phyloP scores from a whole-genome alignment of 176 grass and related monocot genomes.

The Rhynchospora tenuis region DNA sequence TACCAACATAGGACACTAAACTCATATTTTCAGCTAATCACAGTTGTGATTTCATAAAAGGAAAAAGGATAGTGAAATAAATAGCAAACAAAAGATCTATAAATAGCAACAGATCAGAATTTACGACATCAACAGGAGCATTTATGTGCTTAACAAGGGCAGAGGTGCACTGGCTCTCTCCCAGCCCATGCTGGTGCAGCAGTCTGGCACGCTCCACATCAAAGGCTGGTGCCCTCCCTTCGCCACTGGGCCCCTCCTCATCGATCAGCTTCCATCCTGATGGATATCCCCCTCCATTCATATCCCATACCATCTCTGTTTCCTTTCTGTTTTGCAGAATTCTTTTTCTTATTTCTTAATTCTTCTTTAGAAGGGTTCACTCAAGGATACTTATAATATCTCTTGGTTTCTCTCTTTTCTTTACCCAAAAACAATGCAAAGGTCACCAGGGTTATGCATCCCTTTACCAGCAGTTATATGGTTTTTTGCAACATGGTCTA shows the following conservation, averaged over 20 bases:
- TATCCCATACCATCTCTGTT: background rate
- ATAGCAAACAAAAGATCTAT: background rate
- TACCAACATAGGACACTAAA: background rate
- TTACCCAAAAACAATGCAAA: background rate
- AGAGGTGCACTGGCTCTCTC: constrained; percentile 73
- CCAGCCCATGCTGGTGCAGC: constrained; percentile 57
- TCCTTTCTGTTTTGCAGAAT: background rate
- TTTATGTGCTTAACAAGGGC: constrained; percentile 73
- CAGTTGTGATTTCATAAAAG: background rate
- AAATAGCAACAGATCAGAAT: background rate
- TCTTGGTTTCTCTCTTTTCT: background rate
- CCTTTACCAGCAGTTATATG: background rate
- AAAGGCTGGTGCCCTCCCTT: background rate
- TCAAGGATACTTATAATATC: background rate
- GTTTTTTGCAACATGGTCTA: background rate
- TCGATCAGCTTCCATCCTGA: constrained; percentile 36
- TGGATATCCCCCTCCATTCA: constrained; percentile 6
- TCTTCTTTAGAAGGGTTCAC: background rate
- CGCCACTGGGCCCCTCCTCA: constrained; percentile 27
- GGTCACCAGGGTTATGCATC: background rate
- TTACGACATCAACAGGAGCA: constrained; percentile 71
- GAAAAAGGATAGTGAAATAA: background rate
- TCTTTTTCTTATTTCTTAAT: background rate
- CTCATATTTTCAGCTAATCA: background rate
- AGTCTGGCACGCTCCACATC: constrained; percentile 52